These are phyloP conservation scores for Skeletonema menzelii DNA, from an alignment of 108 stramenopile species.

Conservation along the genomic window DNA sequence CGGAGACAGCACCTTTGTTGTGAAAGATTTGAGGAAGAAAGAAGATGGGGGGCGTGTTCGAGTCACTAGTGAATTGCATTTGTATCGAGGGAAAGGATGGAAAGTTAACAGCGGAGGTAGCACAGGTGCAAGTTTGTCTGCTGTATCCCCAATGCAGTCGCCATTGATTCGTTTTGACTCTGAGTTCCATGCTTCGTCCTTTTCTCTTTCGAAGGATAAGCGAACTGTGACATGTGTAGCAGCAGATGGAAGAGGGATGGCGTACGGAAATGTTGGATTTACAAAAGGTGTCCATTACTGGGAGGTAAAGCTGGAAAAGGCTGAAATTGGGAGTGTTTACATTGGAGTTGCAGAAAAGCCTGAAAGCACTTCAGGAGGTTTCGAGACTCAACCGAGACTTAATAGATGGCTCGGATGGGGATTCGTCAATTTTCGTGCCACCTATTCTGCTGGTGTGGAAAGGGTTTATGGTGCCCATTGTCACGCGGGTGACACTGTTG, in stretches of 20 bases:
- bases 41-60: slow-evolving; percentile 52
- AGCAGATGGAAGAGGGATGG: slow-evolving; percentile 75
- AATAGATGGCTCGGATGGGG: slow-evolving; percentile 90
- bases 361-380: slow-evolving; percentile 42
- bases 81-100: slow-evolving; percentile 46
- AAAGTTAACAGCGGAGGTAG: background rate
- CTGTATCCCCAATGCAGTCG: slow-evolving; percentile 35
- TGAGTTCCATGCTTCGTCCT: slow-evolving; percentile 68
- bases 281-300: slow-evolving; percentile 95
- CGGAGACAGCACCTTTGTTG: slow-evolving; percentile 58
- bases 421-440: slow-evolving; percentile 93
- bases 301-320: slow-evolving; percentile 93
- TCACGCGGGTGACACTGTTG: slow-evolving; percentile 91
- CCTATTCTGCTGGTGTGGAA: slow-evolving; percentile 86
- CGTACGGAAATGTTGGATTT: slow-evolving; percentile 79
- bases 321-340: slow-evolving; percentile 90
- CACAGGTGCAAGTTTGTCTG: background rate
- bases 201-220: slow-evolving; percentile 69
- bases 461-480: slow-evolving; percentile 91
- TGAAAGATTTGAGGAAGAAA: slow-evolving; percentile 54
- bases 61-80: slow-evolving; percentile 66
- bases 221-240: slow-evolving; percentile 69
- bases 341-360: slow-evolving; percentile 95
- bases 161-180: slow-evolving; percentile 74
- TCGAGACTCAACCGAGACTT: slow-evolving; percentile 60